Conservation (phyloP, 163 green algal species). For the Scenedesmus sp. region DNA sequence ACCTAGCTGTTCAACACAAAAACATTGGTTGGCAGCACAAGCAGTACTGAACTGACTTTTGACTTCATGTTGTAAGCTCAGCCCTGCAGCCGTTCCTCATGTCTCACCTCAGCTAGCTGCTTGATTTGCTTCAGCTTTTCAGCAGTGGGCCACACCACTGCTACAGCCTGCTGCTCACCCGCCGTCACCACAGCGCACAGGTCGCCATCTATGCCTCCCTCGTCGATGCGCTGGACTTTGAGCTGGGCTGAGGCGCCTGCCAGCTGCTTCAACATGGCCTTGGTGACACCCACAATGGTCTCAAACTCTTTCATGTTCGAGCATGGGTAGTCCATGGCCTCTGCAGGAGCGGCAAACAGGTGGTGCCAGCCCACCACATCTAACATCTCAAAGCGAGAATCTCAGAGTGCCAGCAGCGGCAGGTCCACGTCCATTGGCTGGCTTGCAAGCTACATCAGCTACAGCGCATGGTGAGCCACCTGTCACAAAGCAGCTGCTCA, state of each 20-base stretch:
- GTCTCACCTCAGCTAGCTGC: slow-evolving; percentile 36
- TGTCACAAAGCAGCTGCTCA: background rate
- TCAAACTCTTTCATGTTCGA: slow-evolving; percentile 61
- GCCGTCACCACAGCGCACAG: slow-evolving; percentile 45
- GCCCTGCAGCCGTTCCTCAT: background rate
- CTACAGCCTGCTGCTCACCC: slow-evolving; percentile 24
- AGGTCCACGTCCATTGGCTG: no score
- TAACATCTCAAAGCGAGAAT: no score
- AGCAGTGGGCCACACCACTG: slow-evolving; percentile 56
- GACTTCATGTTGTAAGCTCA: no score
- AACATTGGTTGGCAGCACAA: no score
- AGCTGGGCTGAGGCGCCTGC: background rate
- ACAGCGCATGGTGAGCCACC: no score
- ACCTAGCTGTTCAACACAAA: no score
- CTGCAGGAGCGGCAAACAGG: background rate
- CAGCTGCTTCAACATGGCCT: slow-evolving; percentile 24
- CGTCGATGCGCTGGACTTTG: slow-evolving; percentile 46
- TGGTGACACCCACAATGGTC: slow-evolving; percentile 41
- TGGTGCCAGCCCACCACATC: no score
- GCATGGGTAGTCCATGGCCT: slow-evolving; percentile 56
- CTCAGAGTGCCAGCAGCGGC: no score
- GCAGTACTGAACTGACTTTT: no score
- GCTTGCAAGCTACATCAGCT: no score
- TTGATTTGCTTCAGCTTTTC: slow-evolving; percentile 58
- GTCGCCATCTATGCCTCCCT: slow-evolving; percentile 56